Base-by-base conservation (phyloP, 192 early-diverging fungal species). In the Dimargaris verticillata region DNA sequence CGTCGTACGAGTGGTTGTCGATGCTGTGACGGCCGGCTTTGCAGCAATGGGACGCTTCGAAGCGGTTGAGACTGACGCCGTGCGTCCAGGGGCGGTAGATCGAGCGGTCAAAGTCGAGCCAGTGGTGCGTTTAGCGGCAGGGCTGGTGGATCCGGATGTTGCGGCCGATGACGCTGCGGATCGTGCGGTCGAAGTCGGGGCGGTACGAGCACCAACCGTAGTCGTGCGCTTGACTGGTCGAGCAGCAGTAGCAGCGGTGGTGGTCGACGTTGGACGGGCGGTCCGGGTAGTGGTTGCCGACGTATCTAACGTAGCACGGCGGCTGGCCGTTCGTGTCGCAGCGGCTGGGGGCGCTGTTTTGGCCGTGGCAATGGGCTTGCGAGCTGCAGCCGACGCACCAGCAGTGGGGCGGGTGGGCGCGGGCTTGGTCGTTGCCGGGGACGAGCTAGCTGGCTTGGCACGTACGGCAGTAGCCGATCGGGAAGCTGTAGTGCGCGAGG, bases 231-330 rank as follows among this genome's bases (percentile, higher is more conserved):
- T 33, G 28, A 55, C 53, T 13, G 53, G 7, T 6, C 26, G 6
- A n/a, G 53, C 13, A 4, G 53, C 18, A 55, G 26, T 7, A 1
- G 28, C 14, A 28, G 7, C 6, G 28, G 53, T 22, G 57, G 57
- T 44, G 57, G 29, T 44, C 17, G 57, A n/a, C 57, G 41, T 59
- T 15, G 41, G 38, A 44, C 53, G 53, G 33, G 26, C 25, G 9
- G 49, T 10, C 10, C 49, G 49, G 18, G 49, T n/a, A 25, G 49
- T 25, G 14, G 18, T 51, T 11, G 49, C 26, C n/a, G 49, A 26
- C 33, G 33, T 7, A 7, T 38, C 33, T 7, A 38, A 38, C 33
- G 33, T 38, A 5, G 33, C 33, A 38, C 33, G 33, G 7, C 33
- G 33, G 33, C 33, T 38, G 7, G 33, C 33, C 33, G 33, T 7